Percentiles rank a stretch among this genome's conserved stretches.
These are phyloP conservation scores for Citrus australasica DNA, from an alignment of 345 rosid genomes.

Conservation along the genomic window DNA sequence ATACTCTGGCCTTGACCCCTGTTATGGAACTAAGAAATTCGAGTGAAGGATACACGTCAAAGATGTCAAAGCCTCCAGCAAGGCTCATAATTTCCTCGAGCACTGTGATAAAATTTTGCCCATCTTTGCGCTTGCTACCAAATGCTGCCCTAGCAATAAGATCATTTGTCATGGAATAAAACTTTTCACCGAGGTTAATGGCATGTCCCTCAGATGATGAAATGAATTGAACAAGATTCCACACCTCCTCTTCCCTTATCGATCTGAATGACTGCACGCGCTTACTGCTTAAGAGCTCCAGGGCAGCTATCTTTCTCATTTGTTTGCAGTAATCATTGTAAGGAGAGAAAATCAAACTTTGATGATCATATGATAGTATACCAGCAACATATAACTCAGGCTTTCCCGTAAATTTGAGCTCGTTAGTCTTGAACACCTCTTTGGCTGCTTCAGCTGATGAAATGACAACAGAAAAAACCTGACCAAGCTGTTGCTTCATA, in stretches of 20 bases:
- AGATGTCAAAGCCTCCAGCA: neutral
- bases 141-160: neutral
- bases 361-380: neutral
- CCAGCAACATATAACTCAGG: conserved; percentile 1
- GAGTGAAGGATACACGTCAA: conserved; percentile 15
- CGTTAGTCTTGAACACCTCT: conserved; percentile 8
- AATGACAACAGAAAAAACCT: too few relatives aligned
- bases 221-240: conserved; percentile 8
- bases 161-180: neutral
- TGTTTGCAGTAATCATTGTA: conserved; percentile 3
- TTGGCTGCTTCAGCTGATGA: conserved; percentile 11
- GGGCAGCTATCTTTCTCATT: neutral
- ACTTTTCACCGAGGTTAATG: neutral
- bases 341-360: conserved; percentile 9
- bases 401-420: neutral
- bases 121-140: conserved; percentile 7
- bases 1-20: neutral
- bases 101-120: neutral
- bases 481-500: too few relatives aligned
- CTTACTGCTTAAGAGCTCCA: neutral
- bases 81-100: neutral
- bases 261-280: conserved; percentile 3
- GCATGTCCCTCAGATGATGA: neutral
- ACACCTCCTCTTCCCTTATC: conserved; percentile 9
- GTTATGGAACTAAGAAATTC: neutral